Percentiles rank a stretch among this genome's conserved stretches.
Conservation (phyloP, 2,329 filamentous ascomycete species). For the Alternaria sp. region DNA sequence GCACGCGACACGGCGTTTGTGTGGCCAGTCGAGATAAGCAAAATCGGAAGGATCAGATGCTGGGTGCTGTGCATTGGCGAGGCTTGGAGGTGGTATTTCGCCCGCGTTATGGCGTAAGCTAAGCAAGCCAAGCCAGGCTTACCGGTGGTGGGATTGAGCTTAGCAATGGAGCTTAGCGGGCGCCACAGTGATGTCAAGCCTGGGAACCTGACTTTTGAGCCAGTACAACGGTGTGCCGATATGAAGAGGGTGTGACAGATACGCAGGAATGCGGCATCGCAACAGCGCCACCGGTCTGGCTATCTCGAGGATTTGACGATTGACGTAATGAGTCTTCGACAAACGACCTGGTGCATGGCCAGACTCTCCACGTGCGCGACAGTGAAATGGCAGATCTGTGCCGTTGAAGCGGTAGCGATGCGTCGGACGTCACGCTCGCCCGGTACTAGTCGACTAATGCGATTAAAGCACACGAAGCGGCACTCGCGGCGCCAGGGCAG, state of each 20-base stretch:
- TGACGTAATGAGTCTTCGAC: not conserved
- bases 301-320: not conserved
- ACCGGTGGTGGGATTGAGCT: conserved; percentile 2
- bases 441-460: conserved; percentile 1
- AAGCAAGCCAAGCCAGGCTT: conserved; percentile 17
- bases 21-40: not conserved
- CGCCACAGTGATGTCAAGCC: conserved; percentile 14
- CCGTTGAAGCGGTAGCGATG: not conserved
- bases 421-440: conserved; percentile 8
- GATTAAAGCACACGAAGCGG: conserved; percentile 5
- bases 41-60: not conserved
- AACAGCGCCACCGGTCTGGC: not conserved
- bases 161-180: conserved; percentile 9
- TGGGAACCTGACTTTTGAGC: not conserved
- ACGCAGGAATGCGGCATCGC: not conserved
- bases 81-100: conserved; percentile 7
- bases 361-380: not conserved
- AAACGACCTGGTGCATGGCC: not conserved
- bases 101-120: conserved; percentile 7
- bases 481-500: conserved; percentile 13
- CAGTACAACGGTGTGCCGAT: not conserved
- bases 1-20: not conserved
- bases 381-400: not conserved
- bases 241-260: not conserved
- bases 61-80: conserved; percentile 3